phyloP scores from a whole-genome alignment of 2,329 filamentous ascomycete genomes.

The Akanthomyces uredinophilus region DNA sequence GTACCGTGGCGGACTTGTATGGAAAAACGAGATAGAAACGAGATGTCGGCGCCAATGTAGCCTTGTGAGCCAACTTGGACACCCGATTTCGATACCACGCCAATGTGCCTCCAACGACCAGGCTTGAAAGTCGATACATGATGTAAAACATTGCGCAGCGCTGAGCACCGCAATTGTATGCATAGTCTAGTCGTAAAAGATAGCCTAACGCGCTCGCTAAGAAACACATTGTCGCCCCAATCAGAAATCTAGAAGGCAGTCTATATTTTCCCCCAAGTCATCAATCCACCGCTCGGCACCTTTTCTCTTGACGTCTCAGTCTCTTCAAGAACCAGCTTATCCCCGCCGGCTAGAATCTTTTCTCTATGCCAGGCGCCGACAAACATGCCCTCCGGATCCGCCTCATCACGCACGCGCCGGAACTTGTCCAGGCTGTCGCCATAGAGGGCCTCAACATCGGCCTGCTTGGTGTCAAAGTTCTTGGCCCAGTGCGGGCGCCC shows the following conservation, averaged over 20 bases:
- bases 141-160: constrained; percentile 38
- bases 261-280: constrained; percentile 12
- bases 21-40: too few species aligned
- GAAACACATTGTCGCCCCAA: neutral
- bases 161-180: neutral
- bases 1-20: too few species aligned
- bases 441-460: constrained; percentile 64
- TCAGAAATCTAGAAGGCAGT: neutral
- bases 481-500: constrained; percentile 89
- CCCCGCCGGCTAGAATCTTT: constrained; percentile 46
- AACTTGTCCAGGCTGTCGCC: constrained; percentile 62
- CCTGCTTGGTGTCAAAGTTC: constrained; percentile 65
- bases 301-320: constrained; percentile 25
- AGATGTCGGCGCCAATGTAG: too few species aligned
- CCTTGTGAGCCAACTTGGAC: too few species aligned
- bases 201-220: neutral
- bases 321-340: constrained; percentile 33
- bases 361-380: constrained; percentile 84
- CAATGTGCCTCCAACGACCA: too few species aligned
- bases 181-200: constrained; percentile 1
- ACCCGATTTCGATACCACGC: too few species aligned
- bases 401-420: constrained; percentile 61
- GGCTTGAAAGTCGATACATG: constrained; percentile 63
- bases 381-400: constrained; percentile 81
- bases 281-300: neutral